These are phyloP conservation scores for Stenocarpella maydis DNA, from an alignment of 2,329 filamentous ascomycete species.

Conservation along the genomic window DNA sequence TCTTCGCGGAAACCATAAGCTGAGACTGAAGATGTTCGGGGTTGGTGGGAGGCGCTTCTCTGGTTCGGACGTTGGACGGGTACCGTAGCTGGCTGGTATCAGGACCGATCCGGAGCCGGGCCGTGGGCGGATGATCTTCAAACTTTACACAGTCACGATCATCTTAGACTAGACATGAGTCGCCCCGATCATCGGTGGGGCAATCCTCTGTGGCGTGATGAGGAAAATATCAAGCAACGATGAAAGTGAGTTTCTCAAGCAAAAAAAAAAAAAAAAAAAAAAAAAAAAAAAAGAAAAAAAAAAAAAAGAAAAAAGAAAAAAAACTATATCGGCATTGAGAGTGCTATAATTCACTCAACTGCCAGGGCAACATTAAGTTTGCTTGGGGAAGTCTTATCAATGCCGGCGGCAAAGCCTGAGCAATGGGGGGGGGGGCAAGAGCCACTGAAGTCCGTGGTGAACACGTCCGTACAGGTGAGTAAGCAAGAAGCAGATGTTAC, in stretches of 20 bases:
- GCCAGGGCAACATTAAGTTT: no score
- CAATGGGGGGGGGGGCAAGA: no score
- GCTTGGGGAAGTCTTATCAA: no score
- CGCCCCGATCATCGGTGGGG: background rate
- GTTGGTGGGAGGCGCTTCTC: background rate
- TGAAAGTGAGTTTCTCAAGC: background rate
- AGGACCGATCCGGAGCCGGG: constrained; percentile 14
- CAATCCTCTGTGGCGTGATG: background rate
- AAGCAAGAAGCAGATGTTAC: no score
- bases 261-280: no score
- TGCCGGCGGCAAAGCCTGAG: no score
- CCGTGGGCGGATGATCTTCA: constrained; percentile 16
- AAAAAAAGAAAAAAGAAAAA: no score
- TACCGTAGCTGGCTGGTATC: background rate
- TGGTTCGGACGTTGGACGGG: constrained; percentile 32
- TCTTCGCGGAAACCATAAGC: background rate
- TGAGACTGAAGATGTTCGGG: background rate
- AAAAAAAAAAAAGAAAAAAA: no score
- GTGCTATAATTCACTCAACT: no score
- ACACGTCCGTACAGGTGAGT: no score
- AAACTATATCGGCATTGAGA: no score
- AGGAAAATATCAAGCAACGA: background rate
- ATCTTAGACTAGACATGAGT: background rate
- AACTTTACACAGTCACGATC: constrained; percentile 13
- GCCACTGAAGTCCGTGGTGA: no score